These are phyloP conservation scores for Chlorella vulgaris DNA, from an alignment of 139 green algal genomes.

Conservation along the genomic window DNA sequence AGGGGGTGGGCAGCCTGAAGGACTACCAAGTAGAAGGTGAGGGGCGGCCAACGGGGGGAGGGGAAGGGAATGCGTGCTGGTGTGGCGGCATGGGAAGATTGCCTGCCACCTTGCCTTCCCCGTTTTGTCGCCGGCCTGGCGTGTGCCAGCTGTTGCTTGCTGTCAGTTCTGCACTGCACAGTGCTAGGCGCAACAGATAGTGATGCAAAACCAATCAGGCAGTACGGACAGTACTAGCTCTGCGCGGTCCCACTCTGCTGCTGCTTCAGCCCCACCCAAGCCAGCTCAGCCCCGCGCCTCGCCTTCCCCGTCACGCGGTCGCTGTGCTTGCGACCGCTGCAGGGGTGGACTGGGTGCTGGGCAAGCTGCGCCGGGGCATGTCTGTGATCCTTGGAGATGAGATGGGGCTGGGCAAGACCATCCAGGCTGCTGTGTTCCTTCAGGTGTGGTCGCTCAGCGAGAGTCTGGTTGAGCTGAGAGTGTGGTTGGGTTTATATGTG, in stretches of 20 bases:
- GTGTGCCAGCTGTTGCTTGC: neutral
- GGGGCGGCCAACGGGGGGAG: too few relatives aligned
- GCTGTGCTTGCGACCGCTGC: neutral
- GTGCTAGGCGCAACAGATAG: too few relatives aligned
- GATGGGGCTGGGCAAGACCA: constrained; percentile 79
- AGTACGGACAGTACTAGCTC: neutral
- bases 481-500: neutral
- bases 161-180: too few relatives aligned
- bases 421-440: constrained; percentile 26
- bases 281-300: neutral
- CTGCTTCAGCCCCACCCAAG: neutral
- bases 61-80: too few relatives aligned
- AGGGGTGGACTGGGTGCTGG: constrained; percentile 49
- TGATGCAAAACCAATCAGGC: too few relatives aligned
- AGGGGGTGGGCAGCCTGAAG: neutral
- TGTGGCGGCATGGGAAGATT: neutral
- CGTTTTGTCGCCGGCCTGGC: too few relatives aligned
- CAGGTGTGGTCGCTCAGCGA: neutral
- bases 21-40: constrained; percentile 38
- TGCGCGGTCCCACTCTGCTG: neutral
- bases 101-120: too few relatives aligned
- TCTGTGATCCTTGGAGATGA: constrained; percentile 83
- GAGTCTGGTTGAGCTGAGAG: neutral
- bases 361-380: constrained; percentile 62
- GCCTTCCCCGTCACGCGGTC: neutral